Base-by-base conservation (phyloP, 139 green algal species). In the Chlamydomonas sp. region DNA sequence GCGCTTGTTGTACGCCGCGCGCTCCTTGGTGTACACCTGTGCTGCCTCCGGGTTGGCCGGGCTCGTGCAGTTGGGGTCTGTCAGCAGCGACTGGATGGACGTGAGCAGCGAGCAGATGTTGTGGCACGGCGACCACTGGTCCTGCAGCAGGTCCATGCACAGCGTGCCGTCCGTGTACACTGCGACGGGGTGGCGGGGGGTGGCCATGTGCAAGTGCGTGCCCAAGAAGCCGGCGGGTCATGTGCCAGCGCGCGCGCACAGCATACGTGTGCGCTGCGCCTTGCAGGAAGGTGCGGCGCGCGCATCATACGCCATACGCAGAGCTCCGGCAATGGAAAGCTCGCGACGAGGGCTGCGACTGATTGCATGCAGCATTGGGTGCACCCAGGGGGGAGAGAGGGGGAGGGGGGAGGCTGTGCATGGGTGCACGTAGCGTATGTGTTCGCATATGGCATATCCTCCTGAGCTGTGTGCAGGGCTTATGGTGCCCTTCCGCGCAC, bases 111-210 rank as follows among this genome's bases (percentile, higher is more conserved):
- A 95, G 83, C 77, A 90, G 31, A 97, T 81, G 78, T 88, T 95
- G 80, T 98, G 92, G 75, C 78, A 88, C 6, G 91, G 91, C 1
- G 66, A 84, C 91, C 91, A 97, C 63, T 85, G 72, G 71, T 96
- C 91, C 64, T 97, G 91, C 28, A 97, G 90, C 58, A 95, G 93
- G 77, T 97, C 91, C 73, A 97, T 73, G 83, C 92, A 97, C 33
- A 97, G 70, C 10, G 82, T 96, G 33, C 92, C 92, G 73, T 97
- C 92, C n/a, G 8, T 37, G 43, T 71, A 62, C 4, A 62, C 65
- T 63, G 26, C 10, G 6, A 10, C 31, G 16, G 62, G 62, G 4
- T 8, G 34, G 5, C 35, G 5, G 5, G 5, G 5, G 3, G 35
- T 5, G 5, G 34, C 29, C 31, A 57, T 50, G 35, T 54, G 35